A percentile compares a stretch with the other conserved stretches of the same genome.
phyloP scores from a whole-genome alignment of 176 grass and related monocot species.

The Triticum dicoccoides region DNA sequence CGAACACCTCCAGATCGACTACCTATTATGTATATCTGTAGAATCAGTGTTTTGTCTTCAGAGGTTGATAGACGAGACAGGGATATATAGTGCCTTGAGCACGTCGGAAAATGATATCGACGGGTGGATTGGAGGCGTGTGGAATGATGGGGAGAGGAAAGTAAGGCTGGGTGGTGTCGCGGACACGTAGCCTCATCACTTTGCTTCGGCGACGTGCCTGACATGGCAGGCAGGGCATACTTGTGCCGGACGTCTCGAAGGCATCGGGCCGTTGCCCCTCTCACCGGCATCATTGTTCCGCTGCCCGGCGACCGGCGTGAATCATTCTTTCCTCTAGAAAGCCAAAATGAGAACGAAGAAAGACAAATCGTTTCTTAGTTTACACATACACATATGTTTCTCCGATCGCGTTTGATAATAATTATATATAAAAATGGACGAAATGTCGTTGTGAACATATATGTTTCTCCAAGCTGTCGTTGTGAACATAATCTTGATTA shows the following conservation, averaged over 20 bases:
- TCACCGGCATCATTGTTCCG: neutral
- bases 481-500: too few species aligned
- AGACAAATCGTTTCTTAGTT: too few species aligned
- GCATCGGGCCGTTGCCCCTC: slow-evolving; percentile 16
- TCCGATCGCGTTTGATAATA: too few species aligned
- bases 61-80: neutral
- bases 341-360: too few species aligned
- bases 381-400: too few species aligned
- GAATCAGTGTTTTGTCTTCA: neutral
- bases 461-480: too few species aligned
- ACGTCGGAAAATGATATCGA: neutral
- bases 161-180: neutral
- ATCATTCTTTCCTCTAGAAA: slow-evolving; percentile 2
- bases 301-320: slow-evolving; percentile 9
- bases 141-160: slow-evolving; percentile 7
- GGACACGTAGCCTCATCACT: slow-evolving; percentile 14
- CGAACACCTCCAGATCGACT: neutral
- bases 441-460: too few species aligned
- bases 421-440: too few species aligned
- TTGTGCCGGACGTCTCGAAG: slow-evolving; percentile 28
- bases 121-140: slow-evolving; percentile 10
- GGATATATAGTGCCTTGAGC: slow-evolving; percentile 26
- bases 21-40: neutral
- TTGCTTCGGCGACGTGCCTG: slow-evolving; percentile 53
- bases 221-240: slow-evolving; percentile 36